Evolutionary conservation across 1,284 basidiomycete genomes (phyloP), one percentile per base, ranked within the genome.

Genomic region (Tausonia pullulans): DNA sequence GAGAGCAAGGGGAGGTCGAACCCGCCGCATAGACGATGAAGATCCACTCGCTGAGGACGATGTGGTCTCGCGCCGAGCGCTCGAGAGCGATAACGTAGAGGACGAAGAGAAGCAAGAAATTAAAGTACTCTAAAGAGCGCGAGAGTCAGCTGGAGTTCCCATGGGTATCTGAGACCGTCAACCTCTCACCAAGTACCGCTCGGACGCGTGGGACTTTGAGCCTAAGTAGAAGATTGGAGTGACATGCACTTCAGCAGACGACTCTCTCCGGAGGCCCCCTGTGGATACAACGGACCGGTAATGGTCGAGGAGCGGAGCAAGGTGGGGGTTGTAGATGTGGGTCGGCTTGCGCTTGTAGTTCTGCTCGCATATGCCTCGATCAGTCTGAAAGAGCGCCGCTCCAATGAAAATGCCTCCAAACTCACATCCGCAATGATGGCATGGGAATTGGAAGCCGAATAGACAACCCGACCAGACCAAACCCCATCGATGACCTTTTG

Each of bases 131-230:
- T 67, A 43, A 69, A 50, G 52, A 70, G 76, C 53, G 74, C 90
- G 85, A 27, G 27, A 27, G 27, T 27, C 27, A 27, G 27, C 27
- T 27, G 27, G 27, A 27, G 27, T 27, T 27, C 27, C 27, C 27
- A 27, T 27, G 27, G 27, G 27, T 27, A 27, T 27, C 27, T 27
- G 2, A 2, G 27, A 27, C 27, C 27, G 27, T 90, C 91, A 65
- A 80, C 71, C 69, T 93, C 95, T 76, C 96, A 27, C 27, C 92
- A 69, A 97, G 78, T 52, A 92, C 86, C 2, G 89, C 85, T 51
- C 93, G 88, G 63, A 95, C 85, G 45, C 87, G 87, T 0, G 93
- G 93, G 2, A 97, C 93, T 79, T 95, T 95, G 53, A 97, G 82
- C 8, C 91, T 27, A 27, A 27, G 27, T 27, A 27, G 27, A 27